These are phyloP conservation scores for Platanthera guangdongensis DNA, from an alignment of 106 monocot genomes.

Conservation along the genomic window DNA sequence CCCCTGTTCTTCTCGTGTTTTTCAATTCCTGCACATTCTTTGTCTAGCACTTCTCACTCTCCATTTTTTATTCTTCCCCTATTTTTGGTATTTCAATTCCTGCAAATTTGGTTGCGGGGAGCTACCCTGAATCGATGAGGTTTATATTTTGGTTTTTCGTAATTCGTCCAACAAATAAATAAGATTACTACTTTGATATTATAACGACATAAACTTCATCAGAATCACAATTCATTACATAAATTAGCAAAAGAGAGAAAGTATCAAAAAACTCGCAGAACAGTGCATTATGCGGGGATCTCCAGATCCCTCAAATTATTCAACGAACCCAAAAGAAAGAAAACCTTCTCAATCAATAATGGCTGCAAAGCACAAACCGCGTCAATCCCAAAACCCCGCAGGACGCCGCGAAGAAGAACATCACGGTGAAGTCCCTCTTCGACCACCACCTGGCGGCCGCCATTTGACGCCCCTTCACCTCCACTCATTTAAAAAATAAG, in stretches of 20 bases:
- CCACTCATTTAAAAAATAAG: conserved; percentile 14
- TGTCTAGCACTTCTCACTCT: too few species aligned
- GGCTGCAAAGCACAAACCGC: conserved; percentile 49
- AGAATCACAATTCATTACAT: not conserved
- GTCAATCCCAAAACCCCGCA: conserved; percentile 44
- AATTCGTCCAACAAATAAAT: too few species aligned
- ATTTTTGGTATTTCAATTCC: too few species aligned
- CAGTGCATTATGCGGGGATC: not conserved
- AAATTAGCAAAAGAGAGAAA: not conserved
- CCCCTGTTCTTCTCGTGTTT: too few species aligned
- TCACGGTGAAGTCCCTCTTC: conserved; percentile 27
- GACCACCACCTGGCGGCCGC: conserved; percentile 29
- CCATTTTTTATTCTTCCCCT: too few species aligned
- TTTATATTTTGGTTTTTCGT: too few species aligned
- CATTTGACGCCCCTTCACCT: conserved; percentile 20
- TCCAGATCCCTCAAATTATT: not conserved
- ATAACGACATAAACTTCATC: not conserved
- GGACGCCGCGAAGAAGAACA: conserved; percentile 42
- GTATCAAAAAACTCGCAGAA: conserved; percentile 1
- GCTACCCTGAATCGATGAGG: too few species aligned
- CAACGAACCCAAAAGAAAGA: not conserved
- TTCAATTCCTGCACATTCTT: too few species aligned
- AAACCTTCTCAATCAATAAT: not conserved
- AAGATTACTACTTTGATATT: too few species aligned
- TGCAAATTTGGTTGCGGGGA: too few species aligned